phyloP scores from a whole-genome alignment of 2,329 filamentous ascomycete genomes.

The Karstenula rhodostoma region DNA sequence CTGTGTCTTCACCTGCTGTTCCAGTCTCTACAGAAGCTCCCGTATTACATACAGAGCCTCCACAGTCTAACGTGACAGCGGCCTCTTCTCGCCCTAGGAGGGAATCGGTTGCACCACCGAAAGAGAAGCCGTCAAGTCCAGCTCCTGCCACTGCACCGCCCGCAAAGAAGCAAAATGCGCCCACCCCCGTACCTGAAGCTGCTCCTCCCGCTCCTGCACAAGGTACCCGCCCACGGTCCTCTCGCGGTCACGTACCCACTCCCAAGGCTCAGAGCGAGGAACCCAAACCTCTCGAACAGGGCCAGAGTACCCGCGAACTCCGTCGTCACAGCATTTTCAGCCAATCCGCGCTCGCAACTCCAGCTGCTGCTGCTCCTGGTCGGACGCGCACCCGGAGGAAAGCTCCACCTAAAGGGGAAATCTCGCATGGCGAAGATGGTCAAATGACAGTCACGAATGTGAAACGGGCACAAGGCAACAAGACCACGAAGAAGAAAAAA shows the following conservation, averaged over 20 bases:
- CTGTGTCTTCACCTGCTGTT: constrained; percentile 25
- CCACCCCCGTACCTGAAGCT: constrained; percentile 27
- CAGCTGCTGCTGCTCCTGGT: constrained; percentile 39
- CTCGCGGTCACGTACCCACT: constrained; percentile 49
- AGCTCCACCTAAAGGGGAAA: constrained; percentile 76
- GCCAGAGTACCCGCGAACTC: constrained; percentile 46
- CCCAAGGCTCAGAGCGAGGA: constrained; percentile 60
- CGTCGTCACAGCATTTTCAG: constrained; percentile 58
- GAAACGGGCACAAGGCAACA: constrained; percentile 64
- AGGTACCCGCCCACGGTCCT: constrained; percentile 44
- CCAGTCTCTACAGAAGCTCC: constrained; percentile 26
- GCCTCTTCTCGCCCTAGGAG: constrained; percentile 46
- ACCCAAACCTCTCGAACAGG: constrained; percentile 51
- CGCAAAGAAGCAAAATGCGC: constrained; percentile 29
- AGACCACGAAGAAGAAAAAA: constrained; percentile 59
- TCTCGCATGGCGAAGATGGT: constrained; percentile 67
- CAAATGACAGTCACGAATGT: constrained; percentile 74
- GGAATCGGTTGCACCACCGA: constrained; percentile 37
- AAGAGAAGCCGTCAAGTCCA: constrained; percentile 32
- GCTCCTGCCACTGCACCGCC: constrained; percentile 25
- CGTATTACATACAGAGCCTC: constrained; percentile 20
- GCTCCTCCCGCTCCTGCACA: constrained; percentile 22
- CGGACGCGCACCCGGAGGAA: constrained; percentile 64
- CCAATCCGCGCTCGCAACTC: constrained; percentile 42
- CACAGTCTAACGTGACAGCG: constrained; percentile 33